Conservation (phyloP, 371 early-diverging fungal genomes). For the Lichtheimia ramosa region DNA sequence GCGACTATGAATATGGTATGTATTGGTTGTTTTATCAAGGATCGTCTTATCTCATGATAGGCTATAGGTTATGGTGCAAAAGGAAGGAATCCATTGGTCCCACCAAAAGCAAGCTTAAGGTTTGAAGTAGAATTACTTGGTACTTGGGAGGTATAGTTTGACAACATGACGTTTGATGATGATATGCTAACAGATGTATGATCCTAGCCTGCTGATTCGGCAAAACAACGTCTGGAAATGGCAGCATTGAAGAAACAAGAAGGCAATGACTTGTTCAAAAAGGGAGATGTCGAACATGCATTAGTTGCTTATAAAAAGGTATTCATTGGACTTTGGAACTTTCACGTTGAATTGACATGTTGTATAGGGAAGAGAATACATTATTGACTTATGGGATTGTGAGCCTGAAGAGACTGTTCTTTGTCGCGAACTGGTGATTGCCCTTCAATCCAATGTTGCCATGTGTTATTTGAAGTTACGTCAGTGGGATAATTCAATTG, state of each 20-base stretch:
- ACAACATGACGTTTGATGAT: neutral
- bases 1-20: conserved; percentile 59
- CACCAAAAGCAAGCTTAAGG: conserved; percentile 50
- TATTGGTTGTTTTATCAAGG: neutral
- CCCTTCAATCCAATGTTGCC: conserved; percentile 38
- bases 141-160: conserved; percentile 41
- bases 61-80: conserved; percentile 54
- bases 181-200: too few relatives aligned
- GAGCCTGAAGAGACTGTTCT: conserved; percentile 29
- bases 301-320: conserved; percentile 36
- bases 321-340: too few relatives aligned
- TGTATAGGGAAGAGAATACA: conserved; percentile 27
- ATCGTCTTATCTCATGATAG: neutral
- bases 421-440: conserved; percentile 30
- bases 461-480: conserved; percentile 43
- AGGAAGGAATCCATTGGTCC: conserved; percentile 55
- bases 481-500: conserved; percentile 38
- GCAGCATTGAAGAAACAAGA: conserved; percentile 56
- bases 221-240: conserved; percentile 21
- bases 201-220: conserved; percentile 21
- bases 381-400: conserved; percentile 43
- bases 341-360: too few relatives aligned
- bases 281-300: conserved; percentile 27
- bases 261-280: conserved; percentile 54
- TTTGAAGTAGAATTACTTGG: conserved; percentile 57